A percentile compares a stretch with the other conserved stretches of the same genome.
These are phyloP conservation scores for Pseudognaphalium luteoalbum DNA, from an alignment of 129 eudicot species.

Conservation along the genomic window DNA sequence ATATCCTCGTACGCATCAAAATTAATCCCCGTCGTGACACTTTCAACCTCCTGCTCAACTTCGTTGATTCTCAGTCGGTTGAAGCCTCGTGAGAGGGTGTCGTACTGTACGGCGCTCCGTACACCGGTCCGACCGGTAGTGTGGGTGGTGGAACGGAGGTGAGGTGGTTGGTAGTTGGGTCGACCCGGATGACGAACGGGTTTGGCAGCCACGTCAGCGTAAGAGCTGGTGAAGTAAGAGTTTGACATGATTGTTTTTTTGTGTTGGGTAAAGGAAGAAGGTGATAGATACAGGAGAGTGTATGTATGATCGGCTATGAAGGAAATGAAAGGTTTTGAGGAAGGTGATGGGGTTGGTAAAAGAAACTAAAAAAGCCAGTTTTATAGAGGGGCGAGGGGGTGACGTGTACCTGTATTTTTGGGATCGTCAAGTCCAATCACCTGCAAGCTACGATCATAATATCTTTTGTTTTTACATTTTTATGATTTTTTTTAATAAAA, in stretches of 20 bases:
- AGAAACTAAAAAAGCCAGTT: neutral
- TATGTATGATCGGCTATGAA: neutral
- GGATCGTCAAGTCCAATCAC: slow-evolving; percentile 24
- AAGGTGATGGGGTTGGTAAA: neutral
- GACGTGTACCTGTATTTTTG: neutral
- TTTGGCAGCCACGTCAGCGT: slow-evolving; percentile 9
- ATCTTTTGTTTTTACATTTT: neutral
- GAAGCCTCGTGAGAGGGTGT: slow-evolving; percentile 6
- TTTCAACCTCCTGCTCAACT: neutral
- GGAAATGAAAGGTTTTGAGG: neutral
- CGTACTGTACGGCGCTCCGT: slow-evolving; percentile 10
- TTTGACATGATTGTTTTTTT: slow-evolving; percentile 12
- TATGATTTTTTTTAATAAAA: no score
- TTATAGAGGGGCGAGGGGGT: neutral
- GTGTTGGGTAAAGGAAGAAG: neutral
- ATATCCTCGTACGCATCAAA: slow-evolving; percentile 85
- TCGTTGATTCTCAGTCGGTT: slow-evolving; percentile 20
- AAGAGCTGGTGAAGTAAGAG: slow-evolving; percentile 28
- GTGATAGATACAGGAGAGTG: neutral
- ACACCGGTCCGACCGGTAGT: slow-evolving; percentile 19
- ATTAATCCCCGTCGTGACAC: slow-evolving; percentile 34
- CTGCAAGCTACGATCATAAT: neutral
- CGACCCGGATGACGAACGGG: slow-evolving; percentile 27
- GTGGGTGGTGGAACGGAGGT: slow-evolving; percentile 7
- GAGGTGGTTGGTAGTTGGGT: slow-evolving; percentile 48